Percentiles rank a stretch among this genome's conserved stretches.
Conservation (phyloP, 2,329 filamentous ascomycete species). For the Thelonectria discophora region DNA sequence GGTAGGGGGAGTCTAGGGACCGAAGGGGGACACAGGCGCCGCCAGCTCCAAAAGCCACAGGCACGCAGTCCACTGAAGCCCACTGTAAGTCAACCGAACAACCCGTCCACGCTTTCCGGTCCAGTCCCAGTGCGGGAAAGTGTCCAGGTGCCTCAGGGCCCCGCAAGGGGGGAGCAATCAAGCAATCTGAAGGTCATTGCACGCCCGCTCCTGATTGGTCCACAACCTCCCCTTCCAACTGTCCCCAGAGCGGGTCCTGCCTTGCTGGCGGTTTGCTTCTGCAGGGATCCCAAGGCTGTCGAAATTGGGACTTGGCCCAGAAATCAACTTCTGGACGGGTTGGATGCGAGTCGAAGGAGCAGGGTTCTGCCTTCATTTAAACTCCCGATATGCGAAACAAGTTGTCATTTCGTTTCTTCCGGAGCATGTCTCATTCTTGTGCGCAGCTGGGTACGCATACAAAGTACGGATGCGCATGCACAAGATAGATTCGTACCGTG, state of each 20-base stretch:
- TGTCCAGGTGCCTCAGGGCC: conserved; percentile 12
- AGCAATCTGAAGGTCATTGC: conserved; percentile 20
- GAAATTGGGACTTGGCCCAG: conserved; percentile 23
- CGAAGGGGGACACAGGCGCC: conserved; percentile 3
- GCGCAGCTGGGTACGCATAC: not conserved
- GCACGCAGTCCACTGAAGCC: conserved; percentile 13
- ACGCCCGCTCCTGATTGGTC: conserved; percentile 26
- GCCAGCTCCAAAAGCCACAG: conserved; percentile 1
- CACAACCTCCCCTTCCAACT: not conserved
- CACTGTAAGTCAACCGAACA: conserved; percentile 11
- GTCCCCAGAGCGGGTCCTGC: conserved; percentile 29
- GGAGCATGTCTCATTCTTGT: conserved; percentile 1
- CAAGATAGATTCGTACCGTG: no score
- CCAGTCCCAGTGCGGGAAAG: conserved; percentile 20
- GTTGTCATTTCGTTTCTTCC: conserved; percentile 2
- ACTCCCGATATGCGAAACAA: conserved; percentile 5
- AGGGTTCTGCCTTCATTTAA: conserved; percentile 7
- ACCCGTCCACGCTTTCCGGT: conserved; percentile 19
- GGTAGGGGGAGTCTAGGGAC: not conserved
- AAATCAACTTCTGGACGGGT: not conserved
- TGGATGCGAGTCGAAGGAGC: not conserved
- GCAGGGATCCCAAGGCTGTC: conserved; percentile 27
- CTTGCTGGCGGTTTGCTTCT: conserved; percentile 33
- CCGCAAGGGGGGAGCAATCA: no score
- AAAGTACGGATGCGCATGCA: no score